Evolutionary conservation across 2,329 filamentous ascomycete species (phyloP).

Genomic region (Aspergillus novofumigatus): DNA sequence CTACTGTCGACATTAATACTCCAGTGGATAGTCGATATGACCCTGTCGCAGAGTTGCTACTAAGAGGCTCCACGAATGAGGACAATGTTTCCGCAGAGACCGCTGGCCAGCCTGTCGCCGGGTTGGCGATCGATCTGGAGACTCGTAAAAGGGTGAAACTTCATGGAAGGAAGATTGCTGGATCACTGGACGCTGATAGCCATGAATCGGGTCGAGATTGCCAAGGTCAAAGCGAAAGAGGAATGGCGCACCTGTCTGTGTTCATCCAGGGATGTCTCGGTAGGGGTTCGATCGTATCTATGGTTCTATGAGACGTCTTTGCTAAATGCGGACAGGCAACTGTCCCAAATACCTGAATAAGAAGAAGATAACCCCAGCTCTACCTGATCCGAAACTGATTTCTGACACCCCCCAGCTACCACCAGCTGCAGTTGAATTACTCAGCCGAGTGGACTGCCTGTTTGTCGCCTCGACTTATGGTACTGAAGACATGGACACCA

Average conservation of each 20-base stretch:
- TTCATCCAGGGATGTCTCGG: slow-evolving; percentile 66
- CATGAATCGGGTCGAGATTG: slow-evolving; percentile 15
- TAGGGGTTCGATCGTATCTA: slow-evolving; percentile 21
- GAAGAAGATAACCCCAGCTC: slow-evolving; percentile 57
- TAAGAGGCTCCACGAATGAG: slow-evolving; percentile 46
- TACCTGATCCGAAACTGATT: slow-evolving; percentile 51
- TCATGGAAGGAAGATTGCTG: slow-evolving; percentile 64
- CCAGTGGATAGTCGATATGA: slow-evolving; percentile 60
- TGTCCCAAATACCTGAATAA: slow-evolving; percentile 85
- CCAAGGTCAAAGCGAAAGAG: slow-evolving; percentile 6
- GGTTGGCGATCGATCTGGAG: slow-evolving; percentile 60
- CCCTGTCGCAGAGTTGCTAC: slow-evolving; percentile 64
- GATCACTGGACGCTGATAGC: slow-evolving; percentile 41
- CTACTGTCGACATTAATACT: slow-evolving; percentile 61
- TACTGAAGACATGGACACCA: slow-evolving; percentile 70
- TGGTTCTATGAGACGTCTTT: background rate
- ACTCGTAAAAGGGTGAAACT: slow-evolving; percentile 70
- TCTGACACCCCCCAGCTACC: slow-evolving; percentile 49
- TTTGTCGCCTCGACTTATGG: slow-evolving; percentile 69
- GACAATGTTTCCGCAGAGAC: slow-evolving; percentile 30
- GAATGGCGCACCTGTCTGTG: slow-evolving; percentile 56
- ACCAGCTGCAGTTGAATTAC: slow-evolving; percentile 53
- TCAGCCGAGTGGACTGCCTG: slow-evolving; percentile 66
- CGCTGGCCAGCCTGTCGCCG: slow-evolving; percentile 53
- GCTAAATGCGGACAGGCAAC: slow-evolving; percentile 52